Evolutionary conservation across 23 red algal species (phyloP).

Genomic region (Gracilaria vermiculophylla): DNA sequence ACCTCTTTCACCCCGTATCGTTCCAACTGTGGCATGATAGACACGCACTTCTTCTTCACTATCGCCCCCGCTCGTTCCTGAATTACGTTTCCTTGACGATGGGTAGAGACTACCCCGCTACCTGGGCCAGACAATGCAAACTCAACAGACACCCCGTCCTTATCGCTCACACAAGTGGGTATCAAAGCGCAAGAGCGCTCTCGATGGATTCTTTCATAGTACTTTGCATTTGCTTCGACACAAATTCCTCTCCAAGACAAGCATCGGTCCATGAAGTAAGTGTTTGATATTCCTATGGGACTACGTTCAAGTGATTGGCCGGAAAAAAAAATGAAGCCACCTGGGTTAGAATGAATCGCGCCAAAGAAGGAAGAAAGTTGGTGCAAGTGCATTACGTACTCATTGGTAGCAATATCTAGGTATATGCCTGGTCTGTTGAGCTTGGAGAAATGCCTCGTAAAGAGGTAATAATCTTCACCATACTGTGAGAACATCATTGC

Average conservation of each 20-base stretch:
- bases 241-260: conserved; percentile 65
- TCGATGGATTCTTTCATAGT: conserved; percentile 46
- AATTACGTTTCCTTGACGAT: conserved; percentile 21
- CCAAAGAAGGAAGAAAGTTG: not conserved
- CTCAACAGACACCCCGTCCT: conserved; percentile 48
- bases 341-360: not conserved
- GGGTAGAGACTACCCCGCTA: conserved; percentile 48
- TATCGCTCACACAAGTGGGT: conserved; percentile 68
- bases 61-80: conserved; percentile 2
- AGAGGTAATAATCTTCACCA: conserved; percentile 66
- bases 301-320: not conserved
- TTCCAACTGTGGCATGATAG: conserved; percentile 19
- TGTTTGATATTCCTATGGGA: conserved; percentile 61
- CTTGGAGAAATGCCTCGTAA: conserved; percentile 58
- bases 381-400: not conserved
- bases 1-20: conserved; percentile 40
- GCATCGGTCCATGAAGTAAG: conserved; percentile 60
- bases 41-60: conserved; percentile 32
- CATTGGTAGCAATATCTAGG: conserved; percentile 68
- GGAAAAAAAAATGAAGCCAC: not conserved
- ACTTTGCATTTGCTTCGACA: conserved; percentile 61
- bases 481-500: conserved; percentile 58
- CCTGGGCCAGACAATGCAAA: conserved; percentile 32
- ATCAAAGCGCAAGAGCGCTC: conserved; percentile 55
- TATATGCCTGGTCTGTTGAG: conserved; percentile 57